A percentile compares a stretch with the other conserved stretches of the same genome.
Conservation (phyloP, 2,329 filamentous ascomycete genomes). For the Arthrobotrys iridis region DNA sequence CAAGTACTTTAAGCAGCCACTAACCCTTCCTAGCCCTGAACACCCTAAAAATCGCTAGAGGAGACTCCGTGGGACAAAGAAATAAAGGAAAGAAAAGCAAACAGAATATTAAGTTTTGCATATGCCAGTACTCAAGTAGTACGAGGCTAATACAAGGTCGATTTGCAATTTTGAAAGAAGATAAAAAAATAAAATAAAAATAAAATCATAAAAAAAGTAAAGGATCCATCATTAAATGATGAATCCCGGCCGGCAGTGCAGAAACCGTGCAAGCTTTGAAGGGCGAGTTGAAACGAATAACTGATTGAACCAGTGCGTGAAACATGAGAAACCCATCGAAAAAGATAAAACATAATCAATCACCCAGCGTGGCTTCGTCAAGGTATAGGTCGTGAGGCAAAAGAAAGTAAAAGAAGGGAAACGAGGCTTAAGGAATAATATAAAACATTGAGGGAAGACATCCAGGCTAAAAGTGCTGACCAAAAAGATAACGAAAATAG, state of each 20-base stretch:
- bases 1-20: conserved; percentile 21
- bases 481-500: background rate
- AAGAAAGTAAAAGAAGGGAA: background rate
- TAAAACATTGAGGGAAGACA: background rate
- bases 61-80: conserved; percentile 28
- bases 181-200: background rate
- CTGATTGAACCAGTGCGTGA: background rate
- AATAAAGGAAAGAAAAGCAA: conserved; percentile 9
- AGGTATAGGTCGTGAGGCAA: conserved; percentile 28
- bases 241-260: conserved; percentile 1
- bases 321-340: conserved; percentile 6
- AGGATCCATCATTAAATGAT: background rate
- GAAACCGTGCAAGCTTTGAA: conserved; percentile 17
- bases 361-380: conserved; percentile 28
- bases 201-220: no score
- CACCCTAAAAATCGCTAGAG: conserved; percentile 40
- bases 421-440: background rate
- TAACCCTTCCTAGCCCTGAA: conserved; percentile 33
- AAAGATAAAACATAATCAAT: background rate
- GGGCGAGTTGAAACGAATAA: background rate
- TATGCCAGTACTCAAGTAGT: background rate
- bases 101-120: background rate
- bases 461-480: conserved; percentile 15
- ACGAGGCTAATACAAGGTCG: background rate
- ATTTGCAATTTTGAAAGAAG: background rate